These are phyloP conservation scores for Suhomyces tanzawaensis DNA, from an alignment of 805 yeast genomes.

Conservation along the genomic window DNA sequence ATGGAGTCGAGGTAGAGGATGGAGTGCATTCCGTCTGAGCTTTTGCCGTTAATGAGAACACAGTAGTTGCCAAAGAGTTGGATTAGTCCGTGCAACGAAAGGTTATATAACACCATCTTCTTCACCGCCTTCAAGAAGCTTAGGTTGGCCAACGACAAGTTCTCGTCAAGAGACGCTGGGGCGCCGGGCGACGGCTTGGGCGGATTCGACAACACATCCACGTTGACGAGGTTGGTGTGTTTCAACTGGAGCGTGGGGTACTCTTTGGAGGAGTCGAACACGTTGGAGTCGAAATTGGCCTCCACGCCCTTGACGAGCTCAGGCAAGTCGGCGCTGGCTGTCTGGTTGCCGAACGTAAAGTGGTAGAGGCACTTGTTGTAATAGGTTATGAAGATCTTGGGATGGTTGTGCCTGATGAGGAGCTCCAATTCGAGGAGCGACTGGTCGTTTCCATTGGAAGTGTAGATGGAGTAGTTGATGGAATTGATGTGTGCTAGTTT, in stretches of 20 bases:
- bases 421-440: slow-evolving; percentile 40
- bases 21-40: slow-evolving; percentile 9
- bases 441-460: slow-evolving; percentile 33
- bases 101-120: slow-evolving; percentile 33
- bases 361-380: slow-evolving; percentile 39
- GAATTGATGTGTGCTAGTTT: slow-evolving; percentile 37
- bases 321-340: slow-evolving; percentile 1
- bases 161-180: slow-evolving; percentile 17
- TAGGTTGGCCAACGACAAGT: slow-evolving; percentile 32
- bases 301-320: slow-evolving; percentile 5
- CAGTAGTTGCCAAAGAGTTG: slow-evolving; percentile 40
- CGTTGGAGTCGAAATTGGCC: not conserved
- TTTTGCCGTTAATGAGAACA: slow-evolving; percentile 8
- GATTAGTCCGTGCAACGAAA: slow-evolving; percentile 24
- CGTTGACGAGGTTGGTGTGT: slow-evolving; percentile 19
- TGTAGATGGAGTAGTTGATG: slow-evolving; percentile 30
- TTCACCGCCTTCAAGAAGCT: slow-evolving; percentile 41
- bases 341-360: slow-evolving; percentile 29
- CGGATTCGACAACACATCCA: slow-evolving; percentile 30
- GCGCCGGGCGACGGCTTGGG: slow-evolving; percentile 16
- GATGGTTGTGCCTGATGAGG: slow-evolving; percentile 32
- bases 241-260: slow-evolving; percentile 27
- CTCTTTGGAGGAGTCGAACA: slow-evolving; percentile 16
- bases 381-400: slow-evolving; percentile 38
- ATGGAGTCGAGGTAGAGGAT: slow-evolving; percentile 37